A percentile compares a stretch with the other conserved stretches of the same genome.
These are phyloP conservation scores for Thalassiosira sp. DNA, from an alignment of 352 stramenopile genomes.

Conservation along the genomic window DNA sequence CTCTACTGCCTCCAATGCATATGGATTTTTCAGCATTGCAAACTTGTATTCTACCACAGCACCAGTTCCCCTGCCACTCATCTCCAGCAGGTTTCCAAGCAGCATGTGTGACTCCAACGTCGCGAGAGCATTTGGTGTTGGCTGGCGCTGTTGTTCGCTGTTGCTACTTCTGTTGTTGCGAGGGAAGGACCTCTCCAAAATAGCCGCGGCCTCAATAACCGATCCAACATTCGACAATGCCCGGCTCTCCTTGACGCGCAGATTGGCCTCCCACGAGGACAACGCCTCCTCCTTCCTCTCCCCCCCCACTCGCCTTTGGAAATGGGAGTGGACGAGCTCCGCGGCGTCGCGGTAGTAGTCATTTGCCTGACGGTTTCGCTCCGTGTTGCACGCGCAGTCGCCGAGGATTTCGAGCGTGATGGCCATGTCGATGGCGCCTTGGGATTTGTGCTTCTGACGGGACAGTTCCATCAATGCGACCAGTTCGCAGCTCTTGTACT, in stretches of 20 bases:
- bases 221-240: slow-evolving; percentile 67
- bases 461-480: slow-evolving; percentile 67
- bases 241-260: slow-evolving; percentile 75
- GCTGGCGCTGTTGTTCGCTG: slow-evolving; percentile 15
- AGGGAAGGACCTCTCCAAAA: slow-evolving; percentile 61
- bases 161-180: slow-evolving; percentile 5
- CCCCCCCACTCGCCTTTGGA: not conserved
- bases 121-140: slow-evolving; percentile 33
- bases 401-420: slow-evolving; percentile 57
- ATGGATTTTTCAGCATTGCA: slow-evolving; percentile 64
- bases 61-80: slow-evolving; percentile 42
- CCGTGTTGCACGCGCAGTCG: slow-evolving; percentile 57
- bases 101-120: slow-evolving; percentile 68
- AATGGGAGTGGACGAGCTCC: slow-evolving; percentile 13
- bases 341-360: slow-evolving; percentile 63
- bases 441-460: slow-evolving; percentile 17
- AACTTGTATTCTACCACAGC: slow-evolving; percentile 62
- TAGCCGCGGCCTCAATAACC: slow-evolving; percentile 64
- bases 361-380: slow-evolving; percentile 62
- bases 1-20: slow-evolving; percentile 72
- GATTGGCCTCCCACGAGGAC: slow-evolving; percentile 46
- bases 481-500: slow-evolving; percentile 75
- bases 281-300: slow-evolving; percentile 8
- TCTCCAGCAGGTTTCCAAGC: slow-evolving; percentile 68
- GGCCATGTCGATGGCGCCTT: slow-evolving; percentile 29